Base-by-base conservation (phyloP, 257 asterid species). In the Solanum tacnaense region DNA sequence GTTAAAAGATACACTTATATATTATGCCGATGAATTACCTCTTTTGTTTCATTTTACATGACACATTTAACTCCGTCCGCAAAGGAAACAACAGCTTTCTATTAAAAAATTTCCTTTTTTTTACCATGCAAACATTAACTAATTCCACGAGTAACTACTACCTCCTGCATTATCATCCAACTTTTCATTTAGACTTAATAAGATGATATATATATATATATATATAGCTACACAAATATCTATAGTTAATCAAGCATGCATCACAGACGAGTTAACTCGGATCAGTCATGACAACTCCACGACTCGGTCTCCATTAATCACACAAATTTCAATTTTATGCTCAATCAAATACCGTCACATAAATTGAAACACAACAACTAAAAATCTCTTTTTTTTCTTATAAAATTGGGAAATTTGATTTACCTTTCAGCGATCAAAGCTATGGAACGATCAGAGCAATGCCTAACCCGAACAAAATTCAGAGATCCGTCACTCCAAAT, bases 391-490 rank as follows among this genome's bases (percentile, higher is more conserved):
- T 6, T 60, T 52, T 7, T 56, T 20, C 65, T 56, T 56, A 56
- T 12, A 25, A 13, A 67, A 67, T 67, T 25, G 73, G 32, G 16
- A 25, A 68, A 7, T 16, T n/a, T 49, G 0, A 29, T 13, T 31
- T 27, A 96, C 98, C 98, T 90, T 88, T 92, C 87, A 44, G 96
- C 94, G 18, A 95, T 94, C 87, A 95, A 56, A 39, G 94, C 90
- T 71, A 94, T 92, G 73, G 98, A 92, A 15, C 92, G 94, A 92
- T 94, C 92, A 12, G 99, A 95, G 88, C 98, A 96, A 87, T 95
- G 98, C 89, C 98, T 92, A 76, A 93, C 92, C 35, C 98, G 94
- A 89, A 96, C 91, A 71, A 88, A 91, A 8, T 91, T 91, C 10
- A 96, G 95, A 84, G 76, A 83, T 4, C 95, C 95, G 2, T 89